Conservation (phyloP, 2,329 filamentous ascomycete species). For the Aspergillus thermomutatus region DNA sequence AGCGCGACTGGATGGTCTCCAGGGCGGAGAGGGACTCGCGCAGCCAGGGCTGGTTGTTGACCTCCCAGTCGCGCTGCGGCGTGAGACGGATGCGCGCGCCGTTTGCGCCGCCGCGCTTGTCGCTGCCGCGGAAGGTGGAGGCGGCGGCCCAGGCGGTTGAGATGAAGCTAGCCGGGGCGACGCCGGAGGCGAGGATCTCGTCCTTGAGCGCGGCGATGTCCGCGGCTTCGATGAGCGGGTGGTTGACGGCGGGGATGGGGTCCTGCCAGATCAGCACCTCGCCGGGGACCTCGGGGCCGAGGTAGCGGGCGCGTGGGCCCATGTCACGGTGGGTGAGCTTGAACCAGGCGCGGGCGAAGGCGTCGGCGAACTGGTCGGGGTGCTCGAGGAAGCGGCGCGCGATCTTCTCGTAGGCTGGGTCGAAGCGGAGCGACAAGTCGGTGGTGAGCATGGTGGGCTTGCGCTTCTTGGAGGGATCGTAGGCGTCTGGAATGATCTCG, state of each 20-base stretch:
- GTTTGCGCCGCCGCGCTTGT: constrained; percentile 81
- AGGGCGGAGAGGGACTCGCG: constrained; percentile 59
- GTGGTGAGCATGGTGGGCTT: constrained; percentile 73
- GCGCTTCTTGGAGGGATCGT: constrained; percentile 67
- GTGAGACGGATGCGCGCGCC: constrained; percentile 72
- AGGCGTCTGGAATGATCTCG: constrained; percentile 67
- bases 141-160: constrained; percentile 66
- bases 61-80: constrained; percentile 68
- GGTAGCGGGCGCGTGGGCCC: constrained; percentile 66
- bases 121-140: constrained; percentile 68
- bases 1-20: constrained; percentile 63
- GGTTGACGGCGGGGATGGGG: constrained; percentile 59
- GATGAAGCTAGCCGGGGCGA: constrained; percentile 61
- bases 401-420: constrained; percentile 73
- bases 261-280: constrained; percentile 75
- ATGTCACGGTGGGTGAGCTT: constrained; percentile 80
- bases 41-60: constrained; percentile 70
- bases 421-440: constrained; percentile 68
- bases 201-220: constrained; percentile 67
- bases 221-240: constrained; percentile 57
- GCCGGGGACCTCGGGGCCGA: constrained; percentile 70
- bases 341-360: constrained; percentile 74
- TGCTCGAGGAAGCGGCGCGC: constrained; percentile 66
- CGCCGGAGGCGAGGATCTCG: constrained; percentile 61
- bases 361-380: constrained; percentile 65